Percentiles rank a stretch among this genome's conserved stretches.
Conservation (phyloP, 371 early-diverging fungal species). For the Nematocida sp. region DNA sequence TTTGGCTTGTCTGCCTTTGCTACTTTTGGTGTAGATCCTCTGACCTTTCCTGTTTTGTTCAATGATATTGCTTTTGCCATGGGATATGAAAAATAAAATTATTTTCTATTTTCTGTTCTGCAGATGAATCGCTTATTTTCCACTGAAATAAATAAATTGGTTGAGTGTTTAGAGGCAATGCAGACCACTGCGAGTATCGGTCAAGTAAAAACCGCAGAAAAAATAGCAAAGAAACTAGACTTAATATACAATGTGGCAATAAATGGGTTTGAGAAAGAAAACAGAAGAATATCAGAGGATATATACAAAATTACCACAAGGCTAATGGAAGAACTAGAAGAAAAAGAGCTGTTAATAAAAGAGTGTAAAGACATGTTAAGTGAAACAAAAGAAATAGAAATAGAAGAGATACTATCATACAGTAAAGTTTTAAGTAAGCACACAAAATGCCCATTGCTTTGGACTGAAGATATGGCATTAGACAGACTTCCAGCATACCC, state of each 20-base stretch:
- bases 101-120: slow-evolving; percentile 6
- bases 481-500: slow-evolving; percentile 46
- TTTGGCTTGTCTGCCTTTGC: slow-evolving; percentile 94
- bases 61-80: slow-evolving; percentile 64
- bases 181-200: background rate
- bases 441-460: slow-evolving; percentile 52
- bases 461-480: slow-evolving; percentile 29
- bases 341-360: slow-evolving; percentile 36
- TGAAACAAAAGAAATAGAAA: background rate
- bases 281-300: slow-evolving; percentile 12
- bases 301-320: slow-evolving; percentile 1
- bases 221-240: slow-evolving; percentile 25
- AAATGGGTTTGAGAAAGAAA: slow-evolving; percentile 46
- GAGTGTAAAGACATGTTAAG: slow-evolving; percentile 10
- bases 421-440: slow-evolving; percentile 4
- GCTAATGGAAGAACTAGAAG: slow-evolving; percentile 30
- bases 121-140: background rate
- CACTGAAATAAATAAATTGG: slow-evolving; percentile 7
- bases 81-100: slow-evolving; percentile 55
- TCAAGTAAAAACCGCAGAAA: background rate
- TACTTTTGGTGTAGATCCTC: slow-evolving; percentile 97
- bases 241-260: slow-evolving; percentile 16
- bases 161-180: background rate
- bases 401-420: slow-evolving; percentile 28
- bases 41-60: slow-evolving; percentile 92